Conservation (phyloP, 108 stramenopile species). For the Pelagomonas calceolata region DNA sequence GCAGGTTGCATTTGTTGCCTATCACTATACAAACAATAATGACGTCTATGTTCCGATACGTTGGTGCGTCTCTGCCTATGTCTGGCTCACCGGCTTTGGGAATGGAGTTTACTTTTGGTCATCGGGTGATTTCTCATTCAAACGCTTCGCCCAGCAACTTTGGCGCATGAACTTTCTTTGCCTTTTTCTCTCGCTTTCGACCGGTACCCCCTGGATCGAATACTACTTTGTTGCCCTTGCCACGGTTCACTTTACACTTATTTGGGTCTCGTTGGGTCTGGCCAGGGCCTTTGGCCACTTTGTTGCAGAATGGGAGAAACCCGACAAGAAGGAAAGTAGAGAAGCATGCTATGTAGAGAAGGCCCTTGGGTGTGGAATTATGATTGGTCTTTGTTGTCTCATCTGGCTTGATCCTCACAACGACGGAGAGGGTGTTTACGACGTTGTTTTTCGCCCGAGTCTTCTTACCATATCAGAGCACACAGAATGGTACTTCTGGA, state of each 20-base stretch:
- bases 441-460: constrained; percentile 25
- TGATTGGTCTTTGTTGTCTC: constrained; percentile 30
- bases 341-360: constrained; percentile 20
- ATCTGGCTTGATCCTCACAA: constrained; percentile 20
- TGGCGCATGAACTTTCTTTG: constrained; percentile 55
- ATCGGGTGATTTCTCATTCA: constrained; percentile 38
- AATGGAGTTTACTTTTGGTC: constrained; percentile 46
- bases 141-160: constrained; percentile 47
- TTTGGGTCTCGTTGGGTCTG: constrained; percentile 35
- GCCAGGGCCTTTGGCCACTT: neutral
- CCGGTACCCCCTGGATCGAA: constrained; percentile 44
- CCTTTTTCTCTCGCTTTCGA: constrained; percentile 32
- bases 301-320: neutral
- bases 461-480: constrained; percentile 5
- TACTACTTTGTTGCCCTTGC: constrained; percentile 53
- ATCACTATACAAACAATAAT: constrained; percentile 43
- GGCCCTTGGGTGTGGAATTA: constrained; percentile 9
- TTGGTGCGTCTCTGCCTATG: constrained; percentile 47
- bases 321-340: constrained; percentile 10
- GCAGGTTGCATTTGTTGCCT: constrained; percentile 52
- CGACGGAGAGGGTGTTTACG: constrained; percentile 38
- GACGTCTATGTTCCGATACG: constrained; percentile 48
- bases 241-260: constrained; percentile 47
- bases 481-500: constrained; percentile 45
- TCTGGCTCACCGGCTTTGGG: constrained; percentile 53